phyloP scores from a whole-genome alignment of 352 stramenopile genomes.

The Pythium inflatum region DNA sequence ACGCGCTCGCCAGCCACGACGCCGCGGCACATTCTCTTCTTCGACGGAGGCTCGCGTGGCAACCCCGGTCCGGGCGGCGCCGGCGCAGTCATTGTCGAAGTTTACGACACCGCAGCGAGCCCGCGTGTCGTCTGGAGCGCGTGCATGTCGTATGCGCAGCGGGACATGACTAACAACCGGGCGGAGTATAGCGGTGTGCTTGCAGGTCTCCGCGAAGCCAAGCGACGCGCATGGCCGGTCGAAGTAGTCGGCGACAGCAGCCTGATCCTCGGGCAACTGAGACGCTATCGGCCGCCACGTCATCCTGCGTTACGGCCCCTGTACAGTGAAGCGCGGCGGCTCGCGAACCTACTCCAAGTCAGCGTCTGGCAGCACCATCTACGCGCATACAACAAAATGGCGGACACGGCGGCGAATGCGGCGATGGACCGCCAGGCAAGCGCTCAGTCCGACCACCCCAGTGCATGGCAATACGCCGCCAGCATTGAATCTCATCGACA shows the following conservation, averaged over 20 bases:
- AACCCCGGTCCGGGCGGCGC: background rate
- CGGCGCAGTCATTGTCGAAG: background rate
- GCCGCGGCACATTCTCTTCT: background rate
- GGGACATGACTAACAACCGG: conserved; percentile 17
- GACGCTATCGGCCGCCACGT: background rate
- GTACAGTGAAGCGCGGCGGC: background rate
- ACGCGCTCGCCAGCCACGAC: background rate
- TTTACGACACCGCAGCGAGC: background rate
- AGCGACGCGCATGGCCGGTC: background rate
- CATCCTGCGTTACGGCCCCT: background rate
- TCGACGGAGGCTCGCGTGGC: background rate
- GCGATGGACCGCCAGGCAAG: background rate
- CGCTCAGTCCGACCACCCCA: background rate
- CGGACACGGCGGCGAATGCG: conserved; percentile 16
- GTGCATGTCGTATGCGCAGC: background rate
- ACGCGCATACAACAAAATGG: conserved; percentile 29
- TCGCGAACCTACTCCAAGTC: background rate
- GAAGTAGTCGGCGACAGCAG: conserved; percentile 20
- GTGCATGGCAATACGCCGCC: background rate
- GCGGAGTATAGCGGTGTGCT: conserved; percentile 15
- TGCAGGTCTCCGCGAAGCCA: background rate
- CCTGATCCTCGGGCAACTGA: conserved; percentile 7
- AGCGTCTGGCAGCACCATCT: conserved; percentile 16
- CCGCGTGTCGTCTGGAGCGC: conserved; percentile 1
- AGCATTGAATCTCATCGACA: background rate